Evolutionary conservation across 805 yeast species (phyloP).

Genomic region (Yamadazyma tumulicola): DNA sequence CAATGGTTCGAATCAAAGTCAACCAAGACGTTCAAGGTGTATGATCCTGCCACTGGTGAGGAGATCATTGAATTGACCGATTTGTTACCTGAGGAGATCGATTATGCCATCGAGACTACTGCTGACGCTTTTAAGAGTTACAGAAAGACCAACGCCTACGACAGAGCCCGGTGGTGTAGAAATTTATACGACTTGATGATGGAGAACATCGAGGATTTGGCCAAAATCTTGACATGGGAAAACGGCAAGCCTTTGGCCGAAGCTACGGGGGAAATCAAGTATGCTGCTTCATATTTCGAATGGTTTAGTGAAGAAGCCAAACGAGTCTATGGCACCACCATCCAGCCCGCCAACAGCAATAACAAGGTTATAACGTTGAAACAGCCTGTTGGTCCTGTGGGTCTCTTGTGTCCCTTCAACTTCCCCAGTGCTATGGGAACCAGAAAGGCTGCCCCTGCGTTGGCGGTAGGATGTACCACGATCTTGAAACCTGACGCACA

Average conservation of each 20-base stretch:
- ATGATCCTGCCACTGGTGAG: conserved; percentile 40
- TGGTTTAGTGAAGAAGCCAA: conserved; percentile 55
- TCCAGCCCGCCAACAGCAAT: conserved; percentile 49
- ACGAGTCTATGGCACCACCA: conserved; percentile 52
- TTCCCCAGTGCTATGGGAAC: conserved; percentile 69
- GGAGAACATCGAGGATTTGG: conserved; percentile 56
- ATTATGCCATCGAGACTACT: conserved; percentile 47
- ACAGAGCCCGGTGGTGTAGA: conserved; percentile 50
- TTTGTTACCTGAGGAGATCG: conserved; percentile 41
- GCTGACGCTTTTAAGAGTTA: conserved; percentile 42
- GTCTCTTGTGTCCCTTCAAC: conserved; percentile 64
- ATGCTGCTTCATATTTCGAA: conserved; percentile 50
- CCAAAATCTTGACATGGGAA: conserved; percentile 54
- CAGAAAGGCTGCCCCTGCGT: conserved; percentile 61
- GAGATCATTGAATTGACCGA: conserved; percentile 39
- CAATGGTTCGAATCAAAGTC: conserved; percentile 37
- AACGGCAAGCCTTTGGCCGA: conserved; percentile 57
- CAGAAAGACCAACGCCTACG: conserved; percentile 46
- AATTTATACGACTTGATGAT: conserved; percentile 48
- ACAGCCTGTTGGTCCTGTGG: conserved; percentile 64
- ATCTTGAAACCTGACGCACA: conserved; percentile 60
- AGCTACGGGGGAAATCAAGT: conserved; percentile 52
- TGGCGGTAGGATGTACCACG: conserved; percentile 64
- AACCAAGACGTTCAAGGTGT: conserved; percentile 33
- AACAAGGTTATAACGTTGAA: conserved; percentile 52